Conservation (phyloP, 805 yeast species). For the Candida tibetensis region DNA sequence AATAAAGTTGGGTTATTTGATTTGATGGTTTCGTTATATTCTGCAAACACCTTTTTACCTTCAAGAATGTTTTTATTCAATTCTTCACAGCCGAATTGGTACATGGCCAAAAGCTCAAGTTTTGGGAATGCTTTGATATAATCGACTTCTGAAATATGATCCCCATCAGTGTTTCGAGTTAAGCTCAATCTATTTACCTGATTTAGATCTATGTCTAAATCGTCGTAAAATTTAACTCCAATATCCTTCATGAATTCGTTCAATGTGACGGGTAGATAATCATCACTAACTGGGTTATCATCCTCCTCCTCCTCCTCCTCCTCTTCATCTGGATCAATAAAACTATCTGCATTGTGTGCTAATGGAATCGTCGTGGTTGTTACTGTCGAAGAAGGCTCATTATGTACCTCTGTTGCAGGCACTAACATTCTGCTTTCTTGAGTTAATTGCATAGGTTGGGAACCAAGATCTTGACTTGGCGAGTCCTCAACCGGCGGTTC, state of each 20-base stretch:
- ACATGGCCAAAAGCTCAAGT: constrained; percentile 46
- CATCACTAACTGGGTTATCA: constrained; percentile 19
- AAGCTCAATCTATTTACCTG: constrained; percentile 22
- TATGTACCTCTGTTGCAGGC: background rate
- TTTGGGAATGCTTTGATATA: constrained; percentile 38
- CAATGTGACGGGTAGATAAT: constrained; percentile 34
- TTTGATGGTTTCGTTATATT: constrained; percentile 44
- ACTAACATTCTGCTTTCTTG: constrained; percentile 10
- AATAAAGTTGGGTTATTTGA: constrained; percentile 50
- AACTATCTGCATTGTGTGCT: constrained; percentile 11
- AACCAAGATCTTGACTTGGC: constrained; percentile 4
- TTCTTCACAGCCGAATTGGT: constrained; percentile 54
- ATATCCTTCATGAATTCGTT: constrained; percentile 38
- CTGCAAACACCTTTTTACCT: constrained; percentile 46
- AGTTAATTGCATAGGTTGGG: constrained; percentile 24
- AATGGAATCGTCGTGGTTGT: constrained; percentile 30
- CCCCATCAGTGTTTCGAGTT: constrained; percentile 11
- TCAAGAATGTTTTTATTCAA: constrained; percentile 48
- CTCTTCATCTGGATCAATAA: constrained; percentile 1
- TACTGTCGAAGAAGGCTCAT: background rate
- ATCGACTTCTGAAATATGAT: constrained; percentile 25
- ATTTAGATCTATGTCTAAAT: constrained; percentile 35
- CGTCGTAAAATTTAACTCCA: constrained; percentile 45
- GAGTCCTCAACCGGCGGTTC: background rate
- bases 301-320: constrained; percentile 12